Percentiles rank a stretch among this genome's conserved stretches.
Evolutionary conservation across 1,284 basidiomycete genomes (phyloP).

Genomic region (Cerioporus squamosus): DNA sequence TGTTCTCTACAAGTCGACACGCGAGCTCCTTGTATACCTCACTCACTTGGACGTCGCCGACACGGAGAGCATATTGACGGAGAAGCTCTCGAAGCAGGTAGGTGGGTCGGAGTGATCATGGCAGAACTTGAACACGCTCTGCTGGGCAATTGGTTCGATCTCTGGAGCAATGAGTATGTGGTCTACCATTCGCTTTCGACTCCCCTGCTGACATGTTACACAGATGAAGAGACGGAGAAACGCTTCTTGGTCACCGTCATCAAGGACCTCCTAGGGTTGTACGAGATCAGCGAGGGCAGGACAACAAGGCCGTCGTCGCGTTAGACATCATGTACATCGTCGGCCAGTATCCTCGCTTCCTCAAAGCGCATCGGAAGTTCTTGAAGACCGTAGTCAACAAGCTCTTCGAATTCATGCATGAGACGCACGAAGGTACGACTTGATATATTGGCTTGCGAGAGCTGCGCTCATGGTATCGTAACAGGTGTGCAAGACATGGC

Average conservation of each 20-base stretch:
- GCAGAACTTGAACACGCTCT: constrained; percentile 99
- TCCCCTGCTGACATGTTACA: constrained; percentile 10
- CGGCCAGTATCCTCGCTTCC: constrained; percentile 98
- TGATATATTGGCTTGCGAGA: constrained; percentile 7
- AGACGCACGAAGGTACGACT: constrained; percentile 90
- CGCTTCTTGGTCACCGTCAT: constrained; percentile 99
- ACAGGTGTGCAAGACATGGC: constrained; percentile 99
- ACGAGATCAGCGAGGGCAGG: constrained; percentile 98
- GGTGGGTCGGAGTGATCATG: constrained; percentile 99
- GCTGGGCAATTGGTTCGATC: constrained; percentile 99
- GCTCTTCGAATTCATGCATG: constrained; percentile 99
- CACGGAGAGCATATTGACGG: constrained; percentile 96
- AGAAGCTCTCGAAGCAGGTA: constrained; percentile 96
- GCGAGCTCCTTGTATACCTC: constrained; percentile 95
- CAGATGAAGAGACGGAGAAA: constrained; percentile 98
- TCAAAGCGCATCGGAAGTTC: constrained; percentile 99
- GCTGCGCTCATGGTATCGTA: constrained; percentile 11
- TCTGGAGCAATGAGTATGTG: constrained; percentile 97
- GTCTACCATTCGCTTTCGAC: constrained; percentile 3
- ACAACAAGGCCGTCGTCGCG: constrained; percentile 99
- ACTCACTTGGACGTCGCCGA: constrained; percentile 97
- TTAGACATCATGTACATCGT: constrained; percentile 99
- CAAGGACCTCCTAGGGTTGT: constrained; percentile 95
- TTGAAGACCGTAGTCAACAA: constrained; percentile 99
- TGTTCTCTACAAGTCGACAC: constrained; percentile 99